These are phyloP conservation scores for Aquilaria sinensis DNA, from an alignment of 345 rosid genomes.

Conservation along the genomic window DNA sequence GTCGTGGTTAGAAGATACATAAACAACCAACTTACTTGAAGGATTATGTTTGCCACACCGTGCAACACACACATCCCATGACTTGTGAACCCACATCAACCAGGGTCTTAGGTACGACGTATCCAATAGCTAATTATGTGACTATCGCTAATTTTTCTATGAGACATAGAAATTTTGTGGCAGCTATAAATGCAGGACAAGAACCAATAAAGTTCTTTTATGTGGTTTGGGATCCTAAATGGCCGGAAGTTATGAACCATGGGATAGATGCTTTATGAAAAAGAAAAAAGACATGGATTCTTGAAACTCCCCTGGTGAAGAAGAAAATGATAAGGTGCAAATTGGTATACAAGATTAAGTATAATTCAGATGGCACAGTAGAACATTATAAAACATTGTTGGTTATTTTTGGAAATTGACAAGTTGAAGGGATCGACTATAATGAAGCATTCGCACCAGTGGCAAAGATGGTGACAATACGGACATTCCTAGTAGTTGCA, in stretches of 20 bases:
- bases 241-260: not conserved
- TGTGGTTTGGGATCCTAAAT: not conserved
- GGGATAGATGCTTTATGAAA: not conserved
- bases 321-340: not conserved
- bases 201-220: no score
- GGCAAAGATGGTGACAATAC: not conserved
- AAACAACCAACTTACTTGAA: no score
- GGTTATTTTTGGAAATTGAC: not conserved
- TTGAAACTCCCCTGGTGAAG: not conserved
- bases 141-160: no score
- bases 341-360: not conserved
- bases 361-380: not conserved
- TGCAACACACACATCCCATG: no score
- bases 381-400: not conserved
- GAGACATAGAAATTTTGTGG: no score
- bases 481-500: not conserved
- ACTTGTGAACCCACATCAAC: no score
- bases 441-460: not conserved
- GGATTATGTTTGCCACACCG: no score
- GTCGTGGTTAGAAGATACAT: no score
- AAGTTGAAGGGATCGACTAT: conserved; percentile 7
- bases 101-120: no score
- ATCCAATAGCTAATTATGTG: no score
- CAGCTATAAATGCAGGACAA: no score
- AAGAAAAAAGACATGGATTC: not conserved